Percentiles rank a stretch among this genome's conserved stretches.
Conservation (phyloP, 768 basidiomycete species). For the Rossbeevera mucosa region DNA sequence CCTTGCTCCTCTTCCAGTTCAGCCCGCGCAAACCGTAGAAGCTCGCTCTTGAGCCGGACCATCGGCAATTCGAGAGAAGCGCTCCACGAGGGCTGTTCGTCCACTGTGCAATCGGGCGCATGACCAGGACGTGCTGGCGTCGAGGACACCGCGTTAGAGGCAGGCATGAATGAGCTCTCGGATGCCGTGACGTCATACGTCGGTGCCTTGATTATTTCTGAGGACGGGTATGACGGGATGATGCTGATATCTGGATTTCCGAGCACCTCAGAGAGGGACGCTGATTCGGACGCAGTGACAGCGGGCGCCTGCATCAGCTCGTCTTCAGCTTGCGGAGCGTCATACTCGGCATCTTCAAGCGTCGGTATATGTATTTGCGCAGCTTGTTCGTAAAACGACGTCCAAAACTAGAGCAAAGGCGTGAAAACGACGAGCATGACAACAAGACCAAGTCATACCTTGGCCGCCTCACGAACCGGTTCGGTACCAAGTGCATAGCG, state of each 20-base stretch:
- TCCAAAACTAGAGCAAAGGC: conserved; percentile 72
- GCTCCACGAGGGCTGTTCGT: conserved; percentile 64
- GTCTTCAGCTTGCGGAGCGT: conserved; percentile 43
- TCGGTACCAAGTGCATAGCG: conserved; percentile 83
- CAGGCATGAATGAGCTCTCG: conserved; percentile 71
- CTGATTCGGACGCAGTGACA: conserved; percentile 12
- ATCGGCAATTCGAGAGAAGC: conserved; percentile 72
- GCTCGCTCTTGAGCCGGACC: conserved; percentile 57
- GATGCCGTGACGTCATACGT: conserved; percentile 43
- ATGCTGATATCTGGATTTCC: neutral
- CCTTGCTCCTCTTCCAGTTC: conserved; percentile 12
- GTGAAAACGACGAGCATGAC: neutral
- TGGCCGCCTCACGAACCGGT: conserved; percentile 85
- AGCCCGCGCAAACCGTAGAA: conserved; percentile 48
- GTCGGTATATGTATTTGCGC: conserved; percentile 82
- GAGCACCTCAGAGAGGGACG: conserved; percentile 5
- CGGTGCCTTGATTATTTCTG: neutral
- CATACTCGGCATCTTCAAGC: conserved; percentile 66
- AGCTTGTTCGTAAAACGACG: conserved; percentile 91
- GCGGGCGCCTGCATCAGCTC: conserved; percentile 36
- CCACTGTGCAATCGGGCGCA: conserved; percentile 36
- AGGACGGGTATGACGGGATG: conserved; percentile 12
- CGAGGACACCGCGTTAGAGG: conserved; percentile 64
- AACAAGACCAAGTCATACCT: conserved; percentile 40
- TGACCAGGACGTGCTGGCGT: conserved; percentile 55